Evolutionary conservation across 352 stramenopile genomes (phyloP).

Genomic region (Aphanomyces stellatus): DNA sequence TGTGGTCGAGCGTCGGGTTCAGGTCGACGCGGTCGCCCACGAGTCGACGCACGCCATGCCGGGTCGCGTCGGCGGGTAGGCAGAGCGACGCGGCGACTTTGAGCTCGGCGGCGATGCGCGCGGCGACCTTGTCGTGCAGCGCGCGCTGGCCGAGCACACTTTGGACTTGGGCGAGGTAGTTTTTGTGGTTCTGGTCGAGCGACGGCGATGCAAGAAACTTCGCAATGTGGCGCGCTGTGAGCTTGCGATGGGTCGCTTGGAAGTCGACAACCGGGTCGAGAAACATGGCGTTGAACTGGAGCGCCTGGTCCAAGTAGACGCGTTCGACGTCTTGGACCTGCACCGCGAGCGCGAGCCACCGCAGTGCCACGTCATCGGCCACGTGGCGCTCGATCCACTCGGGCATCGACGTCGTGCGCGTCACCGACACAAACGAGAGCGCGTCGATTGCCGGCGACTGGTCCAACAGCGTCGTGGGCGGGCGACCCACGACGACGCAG

Average conservation of each 20-base stretch:
- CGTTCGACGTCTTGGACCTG: neutral
- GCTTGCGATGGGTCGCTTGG: neutral
- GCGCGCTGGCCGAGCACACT: neutral
- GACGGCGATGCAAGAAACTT: neutral
- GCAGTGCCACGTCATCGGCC: neutral
- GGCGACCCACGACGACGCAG: neutral
- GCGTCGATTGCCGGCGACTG: constrained; percentile 9
- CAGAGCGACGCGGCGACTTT: neutral
- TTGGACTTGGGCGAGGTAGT: constrained; percentile 11
- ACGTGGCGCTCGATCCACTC: constrained; percentile 3
- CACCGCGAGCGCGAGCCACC: neutral
- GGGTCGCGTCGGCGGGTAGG: neutral
- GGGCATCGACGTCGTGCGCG: neutral
- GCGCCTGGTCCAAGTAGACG: neutral
- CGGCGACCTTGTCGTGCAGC: constrained; percentile 5
- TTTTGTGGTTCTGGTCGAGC: constrained; percentile 10
- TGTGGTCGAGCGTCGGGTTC: neutral
- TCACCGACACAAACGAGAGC: neutral
- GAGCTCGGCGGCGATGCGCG: constrained; percentile 1
- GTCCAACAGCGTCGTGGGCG: neutral
- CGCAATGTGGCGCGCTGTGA: neutral
- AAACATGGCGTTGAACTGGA: constrained; percentile 9
- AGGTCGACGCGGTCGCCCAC: neutral
- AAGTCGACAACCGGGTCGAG: constrained; percentile 9
- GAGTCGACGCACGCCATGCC: neutral